A percentile compares a stretch with the other conserved stretches of the same genome.
phyloP scores from a whole-genome alignment of 192 early-diverging fungal species.

The Piromyces sp. region DNA sequence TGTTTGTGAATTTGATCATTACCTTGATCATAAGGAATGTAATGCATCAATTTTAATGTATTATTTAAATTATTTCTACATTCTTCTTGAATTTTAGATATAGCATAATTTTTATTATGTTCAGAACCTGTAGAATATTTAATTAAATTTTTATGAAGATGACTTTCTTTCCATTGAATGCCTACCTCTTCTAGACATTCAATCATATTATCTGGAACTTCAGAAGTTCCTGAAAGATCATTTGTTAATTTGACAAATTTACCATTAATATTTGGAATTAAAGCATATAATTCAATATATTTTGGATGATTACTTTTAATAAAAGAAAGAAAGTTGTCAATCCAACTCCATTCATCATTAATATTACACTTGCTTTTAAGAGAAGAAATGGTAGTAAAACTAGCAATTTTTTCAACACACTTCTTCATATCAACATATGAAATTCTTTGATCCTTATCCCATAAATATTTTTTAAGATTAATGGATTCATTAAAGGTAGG shows the following conservation, averaged over 20 bases:
- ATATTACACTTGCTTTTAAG: neutral
- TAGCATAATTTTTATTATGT: neutral
- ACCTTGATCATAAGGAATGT: neutral
- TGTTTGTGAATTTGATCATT: neutral
- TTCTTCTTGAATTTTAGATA: neutral
- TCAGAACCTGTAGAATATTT: neutral
- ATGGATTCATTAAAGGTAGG: neutral
- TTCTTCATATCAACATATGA: neutral
- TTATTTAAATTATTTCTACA: neutral
- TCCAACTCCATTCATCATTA: neutral
- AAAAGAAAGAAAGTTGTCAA: neutral
- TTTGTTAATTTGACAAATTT: neutral
- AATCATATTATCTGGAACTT: neutral
- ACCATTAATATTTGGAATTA: neutral
- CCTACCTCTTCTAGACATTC: neutral
- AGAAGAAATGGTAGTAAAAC: neutral
- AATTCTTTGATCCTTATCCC: neutral
- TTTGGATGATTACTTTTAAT: neutral
- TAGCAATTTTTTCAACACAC: neutral
- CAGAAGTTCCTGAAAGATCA: neutral
- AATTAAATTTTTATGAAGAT: neutral
- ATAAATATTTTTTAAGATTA: neutral
- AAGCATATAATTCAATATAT: neutral
- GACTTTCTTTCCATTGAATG: neutral
- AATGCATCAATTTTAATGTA: neutral